Evolutionary conservation across 2,329 filamentous ascomycete species (phyloP).

Genomic region (Dactylellina parvicollis): DNA sequence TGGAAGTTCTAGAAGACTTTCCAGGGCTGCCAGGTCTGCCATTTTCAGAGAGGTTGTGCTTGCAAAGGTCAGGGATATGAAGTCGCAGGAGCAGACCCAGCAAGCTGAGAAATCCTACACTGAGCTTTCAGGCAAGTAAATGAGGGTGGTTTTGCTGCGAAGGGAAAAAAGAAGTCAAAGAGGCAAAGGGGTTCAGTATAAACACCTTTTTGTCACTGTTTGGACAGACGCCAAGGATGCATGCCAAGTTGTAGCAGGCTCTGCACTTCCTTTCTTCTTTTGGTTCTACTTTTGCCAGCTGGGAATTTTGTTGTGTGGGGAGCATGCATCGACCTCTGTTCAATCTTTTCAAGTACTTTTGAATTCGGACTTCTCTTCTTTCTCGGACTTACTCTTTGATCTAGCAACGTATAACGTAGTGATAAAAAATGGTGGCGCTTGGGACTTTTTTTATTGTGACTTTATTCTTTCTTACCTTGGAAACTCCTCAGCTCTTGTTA

Average conservation of each 20-base stretch:
- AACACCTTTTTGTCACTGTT: conserved; percentile 21
- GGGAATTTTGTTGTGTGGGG: conserved; percentile 39
- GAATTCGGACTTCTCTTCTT: conserved; percentile 2
- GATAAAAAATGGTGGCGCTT: conserved; percentile 43
- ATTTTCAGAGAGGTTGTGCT: conserved; percentile 95
- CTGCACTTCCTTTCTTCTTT: conserved; percentile 39
- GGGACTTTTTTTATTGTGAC: conserved; percentile 11
- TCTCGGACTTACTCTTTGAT: conserved; percentile 3
- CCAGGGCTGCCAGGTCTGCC: conserved; percentile 66
- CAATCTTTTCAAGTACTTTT: conserved; percentile 25
- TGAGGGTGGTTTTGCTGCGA: neutral
- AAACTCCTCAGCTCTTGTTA: neutral
- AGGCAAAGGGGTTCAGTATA: conserved; percentile 16
- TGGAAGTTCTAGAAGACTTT: conserved; percentile 64
- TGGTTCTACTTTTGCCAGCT: conserved; percentile 6
- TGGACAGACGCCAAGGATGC: conserved; percentile 32
- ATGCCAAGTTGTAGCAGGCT: conserved; percentile 49
- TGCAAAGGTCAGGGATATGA: conserved; percentile 91
- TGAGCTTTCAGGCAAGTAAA: conserved; percentile 40
- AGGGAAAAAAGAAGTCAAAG: neutral
- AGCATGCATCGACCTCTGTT: conserved; percentile 52
- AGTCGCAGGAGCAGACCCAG: conserved; percentile 81
- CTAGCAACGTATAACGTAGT: conserved; percentile 18
- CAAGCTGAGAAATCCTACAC: conserved; percentile 65
- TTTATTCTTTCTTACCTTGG: neutral